Evolutionary conservation across 192 early-diverging fungal genomes (phyloP), one percentile per base, ranked within the genome.

Genomic region (Coemansia sp.): DNA sequence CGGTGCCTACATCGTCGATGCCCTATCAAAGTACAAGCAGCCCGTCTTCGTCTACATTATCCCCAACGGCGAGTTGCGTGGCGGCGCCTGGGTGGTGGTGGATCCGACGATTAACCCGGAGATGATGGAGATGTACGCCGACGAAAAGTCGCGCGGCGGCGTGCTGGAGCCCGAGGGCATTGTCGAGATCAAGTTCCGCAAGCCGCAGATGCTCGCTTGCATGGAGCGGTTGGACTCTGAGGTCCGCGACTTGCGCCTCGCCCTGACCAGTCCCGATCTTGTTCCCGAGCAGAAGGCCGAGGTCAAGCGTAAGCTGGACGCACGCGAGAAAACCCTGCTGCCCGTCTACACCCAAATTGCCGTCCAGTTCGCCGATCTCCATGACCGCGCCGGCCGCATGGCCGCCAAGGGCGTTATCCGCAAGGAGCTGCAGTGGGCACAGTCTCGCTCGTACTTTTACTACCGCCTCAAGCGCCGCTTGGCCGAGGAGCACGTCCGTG

Each of bases 101-200:
- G 97, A 99, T 66, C 95, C 95, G 23, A 93, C 91, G 6, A 99
- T 99, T 80, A 98, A 99, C 79, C 78, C 90, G 26, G 89, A 96
- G 55, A 91, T 93, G 89, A 99, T 99, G 97, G 97, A 99, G 78
- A 99, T 99, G 97, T 99, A 99, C 67, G 95, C 95, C 18, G 94
- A 96, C 74, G 85, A 83, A 52, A 84, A 93, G 41, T 86, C 94
- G 8, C 90, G 97, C 55, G 97, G 92, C 58, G 95, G 97, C 65
- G 95, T 99, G 9, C 74, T 99, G 3, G 97, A 99, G 83, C 95
- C 97, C 34, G 90, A 96, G 62, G 97, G 97, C 70, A 91, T 97
- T 61, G 94, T 97, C 25, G 95, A 95, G 76, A 98, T 99, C 86
- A 99, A 99, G 85, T 98, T 92, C 88, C 88, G 95, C 23, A 92